Conservation (phyloP, 2,329 filamentous ascomycete species). For the Penicillium hordei region DNA sequence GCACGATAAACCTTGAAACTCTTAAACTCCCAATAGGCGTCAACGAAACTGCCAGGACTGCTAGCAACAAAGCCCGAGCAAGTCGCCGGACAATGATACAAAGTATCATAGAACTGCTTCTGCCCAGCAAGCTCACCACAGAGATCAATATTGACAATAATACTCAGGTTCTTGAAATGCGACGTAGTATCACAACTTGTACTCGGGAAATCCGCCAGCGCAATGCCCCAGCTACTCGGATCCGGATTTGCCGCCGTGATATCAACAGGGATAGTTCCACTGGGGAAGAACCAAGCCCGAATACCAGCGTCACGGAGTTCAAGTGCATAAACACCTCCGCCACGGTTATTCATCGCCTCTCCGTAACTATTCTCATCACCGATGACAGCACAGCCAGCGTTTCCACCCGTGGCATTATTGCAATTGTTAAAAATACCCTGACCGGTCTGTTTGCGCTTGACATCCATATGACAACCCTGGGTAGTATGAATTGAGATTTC, state of each 20-base stretch:
- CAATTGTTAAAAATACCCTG: conserved; percentile 48
- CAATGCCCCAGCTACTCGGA: conserved; percentile 61
- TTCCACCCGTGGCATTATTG: conserved; percentile 52
- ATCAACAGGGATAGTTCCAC: conserved; percentile 52
- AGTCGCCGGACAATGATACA: conserved; percentile 50
- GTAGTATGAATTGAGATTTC: conserved; percentile 62
- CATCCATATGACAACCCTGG: conserved; percentile 54
- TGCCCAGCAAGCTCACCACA: conserved; percentile 57
- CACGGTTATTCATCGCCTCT: conserved; percentile 51
- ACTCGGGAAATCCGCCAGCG: conserved; percentile 64
- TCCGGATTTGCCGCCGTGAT: conserved; percentile 55
- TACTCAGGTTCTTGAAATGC: conserved; percentile 65
- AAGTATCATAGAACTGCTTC: conserved; percentile 32
- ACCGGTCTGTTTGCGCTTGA: conserved; percentile 57
- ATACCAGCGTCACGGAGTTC: conserved; percentile 63
- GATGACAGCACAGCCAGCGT: conserved; percentile 59
- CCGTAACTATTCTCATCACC: conserved; percentile 51
- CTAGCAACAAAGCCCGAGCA: conserved; percentile 60
- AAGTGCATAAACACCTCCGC: conserved; percentile 61
- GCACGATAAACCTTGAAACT: conserved; percentile 59
- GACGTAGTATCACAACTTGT: conserved; percentile 60
- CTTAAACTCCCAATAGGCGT: conserved; percentile 67
- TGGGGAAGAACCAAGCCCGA: conserved; percentile 61
- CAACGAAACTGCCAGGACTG: conserved; percentile 55
- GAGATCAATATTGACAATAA: conserved; percentile 65